phyloP scores from a whole-genome alignment of 805 yeast genomes.

The Lipomyces spencermartinsiae region DNA sequence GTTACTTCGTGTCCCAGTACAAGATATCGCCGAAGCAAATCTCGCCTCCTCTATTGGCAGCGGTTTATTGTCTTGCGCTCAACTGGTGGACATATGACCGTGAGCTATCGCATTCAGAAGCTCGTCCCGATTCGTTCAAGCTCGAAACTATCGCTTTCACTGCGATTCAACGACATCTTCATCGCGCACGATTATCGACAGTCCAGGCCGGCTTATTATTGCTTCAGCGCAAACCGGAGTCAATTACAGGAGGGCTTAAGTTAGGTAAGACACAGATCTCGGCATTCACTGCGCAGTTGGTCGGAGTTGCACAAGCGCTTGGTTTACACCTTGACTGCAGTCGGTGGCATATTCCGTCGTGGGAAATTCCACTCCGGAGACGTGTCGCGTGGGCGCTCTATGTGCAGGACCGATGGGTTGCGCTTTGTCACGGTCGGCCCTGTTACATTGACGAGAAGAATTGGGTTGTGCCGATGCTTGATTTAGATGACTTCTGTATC shows the following conservation, averaged over 20 bases:
- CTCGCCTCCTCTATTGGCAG: constrained; percentile 41
- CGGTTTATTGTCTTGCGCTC: constrained; percentile 40
- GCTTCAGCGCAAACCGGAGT: constrained; percentile 39
- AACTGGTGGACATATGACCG: constrained; percentile 42
- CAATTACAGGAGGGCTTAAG: constrained; percentile 27
- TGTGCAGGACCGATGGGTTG: constrained; percentile 42
- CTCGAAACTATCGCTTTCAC: constrained; percentile 37
- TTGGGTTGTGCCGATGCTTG: constrained; percentile 42
- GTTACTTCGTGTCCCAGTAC: constrained; percentile 35
- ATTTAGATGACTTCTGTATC: constrained; percentile 39
- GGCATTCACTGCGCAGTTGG: constrained; percentile 40
- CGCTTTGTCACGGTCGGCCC: constrained; percentile 41
- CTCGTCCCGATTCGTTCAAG: constrained; percentile 32
- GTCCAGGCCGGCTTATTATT: constrained; percentile 49
- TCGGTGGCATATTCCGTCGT: constrained; percentile 43
- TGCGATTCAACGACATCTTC: constrained; percentile 36
- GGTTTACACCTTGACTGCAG: constrained; percentile 42
- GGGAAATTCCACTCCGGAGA: constrained; percentile 42
- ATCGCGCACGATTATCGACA: constrained; percentile 47
- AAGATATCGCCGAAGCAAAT: constrained; percentile 33
- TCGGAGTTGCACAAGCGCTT: constrained; percentile 40
- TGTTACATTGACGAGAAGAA: constrained; percentile 40
- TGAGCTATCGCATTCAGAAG: constrained; percentile 36
- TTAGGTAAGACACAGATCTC: constrained; percentile 38
- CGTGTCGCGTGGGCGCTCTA: constrained; percentile 44